Conservation (phyloP, 1,139 yeast genomes). For the Debaryomyces sp. region DNA sequence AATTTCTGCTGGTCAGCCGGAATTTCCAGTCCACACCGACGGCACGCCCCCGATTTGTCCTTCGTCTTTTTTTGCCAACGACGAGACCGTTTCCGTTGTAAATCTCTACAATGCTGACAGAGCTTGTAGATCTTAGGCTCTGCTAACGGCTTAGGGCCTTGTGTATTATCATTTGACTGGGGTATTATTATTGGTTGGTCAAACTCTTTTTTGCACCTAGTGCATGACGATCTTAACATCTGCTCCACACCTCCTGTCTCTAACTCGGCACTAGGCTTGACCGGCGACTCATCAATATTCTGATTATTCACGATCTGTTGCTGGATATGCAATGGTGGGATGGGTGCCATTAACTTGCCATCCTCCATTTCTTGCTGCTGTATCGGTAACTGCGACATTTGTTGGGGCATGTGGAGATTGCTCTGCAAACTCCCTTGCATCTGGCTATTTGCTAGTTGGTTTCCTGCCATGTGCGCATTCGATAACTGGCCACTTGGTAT, state of each 20-base stretch:
- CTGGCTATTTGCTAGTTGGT: not conserved
- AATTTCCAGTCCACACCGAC: conserved; percentile 61
- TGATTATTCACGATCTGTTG: conserved; percentile 37
- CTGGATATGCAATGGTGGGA: conserved; percentile 50
- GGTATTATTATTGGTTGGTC: conserved; percentile 48
- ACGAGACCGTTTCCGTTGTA: conserved; percentile 62
- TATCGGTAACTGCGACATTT: conserved; percentile 12
- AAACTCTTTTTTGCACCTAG: conserved; percentile 63
- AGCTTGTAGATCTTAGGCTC: conserved; percentile 56
- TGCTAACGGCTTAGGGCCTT: conserved; percentile 29
- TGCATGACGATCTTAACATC: conserved; percentile 36
- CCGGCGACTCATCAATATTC: conserved; percentile 5
- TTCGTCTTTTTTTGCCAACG: conserved; percentile 68
- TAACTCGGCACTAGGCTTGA: conserved; percentile 1
- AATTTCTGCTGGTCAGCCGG: conserved; percentile 52
- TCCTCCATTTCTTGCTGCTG: conserved; percentile 9
- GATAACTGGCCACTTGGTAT: not conserved
- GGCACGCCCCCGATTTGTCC: conserved; percentile 62
- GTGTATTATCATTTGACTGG: conserved; percentile 25
- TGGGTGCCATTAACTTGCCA: conserved; percentile 39
- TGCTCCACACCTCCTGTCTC: conserved; percentile 12
- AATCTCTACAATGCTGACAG: conserved; percentile 65
- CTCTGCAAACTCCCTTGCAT: conserved; percentile 6
- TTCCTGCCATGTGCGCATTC: not conserved
- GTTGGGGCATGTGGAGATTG: conserved; percentile 11